phyloP scores from a whole-genome alignment of 163 green algal species.

The Chloromonas sp. region DNA sequence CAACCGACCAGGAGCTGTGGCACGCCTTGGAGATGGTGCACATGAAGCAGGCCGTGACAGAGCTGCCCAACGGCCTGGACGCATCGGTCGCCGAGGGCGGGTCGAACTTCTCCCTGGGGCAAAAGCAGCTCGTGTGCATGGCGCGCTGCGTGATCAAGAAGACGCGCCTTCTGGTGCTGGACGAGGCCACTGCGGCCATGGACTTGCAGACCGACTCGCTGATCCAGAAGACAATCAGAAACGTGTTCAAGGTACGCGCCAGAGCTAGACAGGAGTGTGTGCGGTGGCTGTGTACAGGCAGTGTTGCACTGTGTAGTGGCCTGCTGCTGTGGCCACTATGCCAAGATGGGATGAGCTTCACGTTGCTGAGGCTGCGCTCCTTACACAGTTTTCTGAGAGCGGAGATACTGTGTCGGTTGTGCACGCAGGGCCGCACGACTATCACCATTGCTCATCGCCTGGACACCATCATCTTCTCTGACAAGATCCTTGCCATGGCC shows the following conservation, averaged over 20 bases:
- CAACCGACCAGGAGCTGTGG: slow-evolving; percentile 65
- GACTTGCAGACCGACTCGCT: slow-evolving; percentile 53
- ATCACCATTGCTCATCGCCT: slow-evolving; percentile 51
- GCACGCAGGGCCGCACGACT: slow-evolving; percentile 27
- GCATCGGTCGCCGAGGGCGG: slow-evolving; percentile 53
- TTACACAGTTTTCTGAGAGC: too few species aligned
- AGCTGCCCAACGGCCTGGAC: slow-evolving; percentile 44
- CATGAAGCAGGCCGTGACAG: slow-evolving; percentile 39
- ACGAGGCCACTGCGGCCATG: slow-evolving; percentile 65
- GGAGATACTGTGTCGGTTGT: too few species aligned
- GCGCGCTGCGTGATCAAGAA: slow-evolving; percentile 59
- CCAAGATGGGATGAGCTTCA: too few species aligned
- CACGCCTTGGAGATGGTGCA: slow-evolving; percentile 62
- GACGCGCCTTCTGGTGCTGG: slow-evolving; percentile 54
- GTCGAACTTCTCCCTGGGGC: slow-evolving; percentile 65
- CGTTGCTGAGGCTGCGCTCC: too few species aligned
- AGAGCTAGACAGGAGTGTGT: too few species aligned
- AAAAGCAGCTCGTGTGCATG: slow-evolving; percentile 74
- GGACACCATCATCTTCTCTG: slow-evolving; percentile 53
- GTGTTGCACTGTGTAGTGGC: too few species aligned
- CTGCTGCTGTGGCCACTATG: too few species aligned
- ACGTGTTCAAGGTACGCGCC: slow-evolving; percentile 22
- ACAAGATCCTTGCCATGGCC: slow-evolving; percentile 48
- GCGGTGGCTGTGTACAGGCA: too few species aligned
- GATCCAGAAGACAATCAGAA: slow-evolving; percentile 48